Evolutionary conservation across 805 yeast species (phyloP).

Genomic region (Clavispora carvajalis): DNA sequence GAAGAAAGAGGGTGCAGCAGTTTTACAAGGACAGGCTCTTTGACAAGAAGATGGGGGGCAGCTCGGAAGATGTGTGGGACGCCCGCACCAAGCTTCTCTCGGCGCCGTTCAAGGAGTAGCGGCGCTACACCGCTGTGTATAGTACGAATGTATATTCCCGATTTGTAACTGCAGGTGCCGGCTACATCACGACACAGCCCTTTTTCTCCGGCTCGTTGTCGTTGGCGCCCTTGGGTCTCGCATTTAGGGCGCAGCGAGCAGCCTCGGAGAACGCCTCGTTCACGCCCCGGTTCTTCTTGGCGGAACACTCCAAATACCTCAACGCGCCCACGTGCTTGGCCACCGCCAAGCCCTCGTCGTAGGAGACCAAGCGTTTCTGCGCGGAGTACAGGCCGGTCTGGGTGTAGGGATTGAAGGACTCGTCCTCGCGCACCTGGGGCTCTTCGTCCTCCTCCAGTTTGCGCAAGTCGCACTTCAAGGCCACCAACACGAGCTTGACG

Average conservation of each 20-base stretch:
- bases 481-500: conserved; percentile 88
- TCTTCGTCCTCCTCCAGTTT: conserved; percentile 43
- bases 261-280: conserved; percentile 99
- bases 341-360: conserved; percentile 89
- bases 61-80: conserved; percentile 85
- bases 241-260: conserved; percentile 91
- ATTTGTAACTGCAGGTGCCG: neutral
- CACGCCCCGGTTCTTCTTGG: conserved; percentile 95
- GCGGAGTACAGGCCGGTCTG: conserved; percentile 32
- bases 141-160: neutral
- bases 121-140: neutral
- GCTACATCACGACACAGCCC: conserved; percentile 36
- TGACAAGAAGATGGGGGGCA: conserved; percentile 59
- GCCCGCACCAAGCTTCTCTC: conserved; percentile 29
- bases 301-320: conserved; percentile 93
- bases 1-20: conserved; percentile 50
- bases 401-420: conserved; percentile 27
- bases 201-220: conserved; percentile 41
- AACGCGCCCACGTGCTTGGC: conserved; percentile 93
- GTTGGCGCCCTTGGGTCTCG: conserved; percentile 72
- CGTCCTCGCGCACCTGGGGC: conserved; percentile 20
- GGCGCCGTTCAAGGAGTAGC: conserved; percentile 33
- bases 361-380: conserved; percentile 59
- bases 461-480: conserved; percentile 90
- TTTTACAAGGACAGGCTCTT: conserved; percentile 63